Percentiles rank a stretch among this genome's conserved stretches.
These are phyloP conservation scores for Aspergillus flavus DNA, from an alignment of 2,329 filamentous ascomycete genomes.

Conservation along the genomic window DNA sequence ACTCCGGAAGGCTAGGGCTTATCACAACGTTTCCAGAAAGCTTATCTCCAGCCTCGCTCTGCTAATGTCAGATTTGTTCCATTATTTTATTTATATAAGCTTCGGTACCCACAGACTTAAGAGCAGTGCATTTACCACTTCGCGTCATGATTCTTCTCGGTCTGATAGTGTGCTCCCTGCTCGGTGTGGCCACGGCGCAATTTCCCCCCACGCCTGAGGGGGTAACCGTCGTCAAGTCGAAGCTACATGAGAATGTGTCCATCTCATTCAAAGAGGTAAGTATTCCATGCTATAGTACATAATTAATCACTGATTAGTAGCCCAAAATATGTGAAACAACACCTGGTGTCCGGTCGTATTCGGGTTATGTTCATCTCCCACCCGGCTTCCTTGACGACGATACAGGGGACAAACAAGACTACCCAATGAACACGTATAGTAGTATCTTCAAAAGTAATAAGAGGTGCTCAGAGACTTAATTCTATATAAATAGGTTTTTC, in stretches of 20 bases:
- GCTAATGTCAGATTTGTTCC: neutral
- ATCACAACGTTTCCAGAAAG: neutral
- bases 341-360: constrained; percentile 58
- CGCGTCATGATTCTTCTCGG: neutral
- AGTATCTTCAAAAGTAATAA: neutral
- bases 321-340: constrained; percentile 61
- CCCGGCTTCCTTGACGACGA: constrained; percentile 45
- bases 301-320: constrained; percentile 23
- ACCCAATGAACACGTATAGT: constrained; percentile 57
- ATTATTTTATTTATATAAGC: neutral
- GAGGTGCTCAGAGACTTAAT: neutral
- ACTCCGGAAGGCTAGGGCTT: neutral
- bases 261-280: constrained; percentile 52
- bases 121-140: neutral
- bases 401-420: constrained; percentile 48
- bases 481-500: constrained; percentile 50
- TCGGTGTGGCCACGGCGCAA: neutral
- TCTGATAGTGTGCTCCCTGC: neutral
- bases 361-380: constrained; percentile 62
- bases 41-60: neutral
- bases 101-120: too few relatives aligned
- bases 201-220: constrained; percentile 47
- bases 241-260: constrained; percentile 44
- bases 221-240: constrained; percentile 46
- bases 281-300: neutral